These are phyloP conservation scores for Stachybotrys echinatus DNA, from an alignment of 2,329 filamentous ascomycete genomes.

Conservation along the genomic window DNA sequence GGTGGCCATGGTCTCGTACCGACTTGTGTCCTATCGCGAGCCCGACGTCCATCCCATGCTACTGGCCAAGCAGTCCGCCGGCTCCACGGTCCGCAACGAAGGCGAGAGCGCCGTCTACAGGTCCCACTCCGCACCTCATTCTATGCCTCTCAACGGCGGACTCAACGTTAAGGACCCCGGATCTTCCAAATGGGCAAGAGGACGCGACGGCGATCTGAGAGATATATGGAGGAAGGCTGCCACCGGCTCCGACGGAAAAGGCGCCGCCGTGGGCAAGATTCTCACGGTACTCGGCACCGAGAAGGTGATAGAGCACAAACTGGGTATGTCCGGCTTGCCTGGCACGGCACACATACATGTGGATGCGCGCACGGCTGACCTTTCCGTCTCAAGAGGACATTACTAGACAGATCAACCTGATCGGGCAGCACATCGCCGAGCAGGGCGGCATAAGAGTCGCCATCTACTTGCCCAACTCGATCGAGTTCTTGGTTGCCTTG, in stretches of 20 bases:
- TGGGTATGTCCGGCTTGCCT: conserved; percentile 35
- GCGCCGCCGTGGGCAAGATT: conserved; percentile 65
- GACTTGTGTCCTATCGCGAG: conserved; percentile 66
- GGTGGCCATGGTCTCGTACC: conserved; percentile 63
- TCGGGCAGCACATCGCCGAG: conserved; percentile 72
- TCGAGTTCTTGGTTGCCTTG: conserved; percentile 76
- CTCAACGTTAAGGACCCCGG: conserved; percentile 78
- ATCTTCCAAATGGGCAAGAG: conserved; percentile 75
- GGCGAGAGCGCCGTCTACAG: conserved; percentile 84
- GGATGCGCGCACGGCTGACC: too few species aligned
- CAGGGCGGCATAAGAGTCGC: conserved; percentile 73
- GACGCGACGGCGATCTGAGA: conserved; percentile 81
- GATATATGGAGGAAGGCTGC: conserved; percentile 81
- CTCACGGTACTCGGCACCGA: conserved; percentile 75
- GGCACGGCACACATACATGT: background rate
- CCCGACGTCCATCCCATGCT: conserved; percentile 91
- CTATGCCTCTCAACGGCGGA: conserved; percentile 71
- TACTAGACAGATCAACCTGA: conserved; percentile 79
- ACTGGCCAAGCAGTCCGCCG: conserved; percentile 75
- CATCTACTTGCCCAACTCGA: conserved; percentile 86
- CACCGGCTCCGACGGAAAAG: conserved; percentile 55
- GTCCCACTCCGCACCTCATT: conserved; percentile 78
- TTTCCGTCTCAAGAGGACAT: conserved; percentile 59
- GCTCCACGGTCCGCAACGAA: conserved; percentile 73
- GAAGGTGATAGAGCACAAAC: conserved; percentile 65